phyloP scores from a whole-genome alignment of 2,329 filamentous ascomycete species.

The Aspergillus sp. region DNA sequence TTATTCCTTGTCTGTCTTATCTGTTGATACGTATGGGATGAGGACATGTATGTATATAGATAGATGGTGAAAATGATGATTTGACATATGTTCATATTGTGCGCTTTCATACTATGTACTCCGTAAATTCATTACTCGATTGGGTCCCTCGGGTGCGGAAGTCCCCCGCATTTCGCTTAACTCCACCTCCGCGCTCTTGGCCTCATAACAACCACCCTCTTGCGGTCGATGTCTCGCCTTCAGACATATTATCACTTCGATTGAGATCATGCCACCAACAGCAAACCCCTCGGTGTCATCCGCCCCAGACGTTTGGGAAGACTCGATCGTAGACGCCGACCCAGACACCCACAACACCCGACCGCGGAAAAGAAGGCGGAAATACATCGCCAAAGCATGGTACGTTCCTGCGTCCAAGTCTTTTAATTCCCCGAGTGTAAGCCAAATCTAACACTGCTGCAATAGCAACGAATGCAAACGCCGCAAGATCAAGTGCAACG shows the following conservation, averaged over 20 bases:
- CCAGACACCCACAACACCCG: conserved; percentile 25
- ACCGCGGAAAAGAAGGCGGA: conserved; percentile 58
- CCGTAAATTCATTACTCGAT: too few relatives aligned
- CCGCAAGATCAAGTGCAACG: conserved; percentile 67
- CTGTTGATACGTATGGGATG: background rate
- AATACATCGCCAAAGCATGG: conserved; percentile 66
- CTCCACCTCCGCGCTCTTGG: too few relatives aligned
- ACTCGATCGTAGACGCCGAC: conserved; percentile 6
- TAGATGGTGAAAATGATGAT: background rate
- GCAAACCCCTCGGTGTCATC: background rate
- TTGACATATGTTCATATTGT: background rate
- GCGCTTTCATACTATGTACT: too few relatives aligned
- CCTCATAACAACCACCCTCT: too few relatives aligned
- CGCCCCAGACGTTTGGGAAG: conserved; percentile 5
- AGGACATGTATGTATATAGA: conserved; percentile 2
- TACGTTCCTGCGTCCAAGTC: conserved; percentile 31
- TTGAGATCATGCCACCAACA: background rate
- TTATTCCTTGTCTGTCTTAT: background rate
- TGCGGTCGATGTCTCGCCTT: too few relatives aligned
- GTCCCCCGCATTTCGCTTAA: conserved; percentile 1
- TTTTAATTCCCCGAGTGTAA: too few relatives aligned
- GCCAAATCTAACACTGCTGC: background rate
- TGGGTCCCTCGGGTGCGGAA: background rate
- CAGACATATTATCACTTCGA: too few relatives aligned
- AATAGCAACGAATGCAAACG: conserved; percentile 61